phyloP scores from a whole-genome alignment of 768 basidiomycete genomes.

The Pholiota molesta region DNA sequence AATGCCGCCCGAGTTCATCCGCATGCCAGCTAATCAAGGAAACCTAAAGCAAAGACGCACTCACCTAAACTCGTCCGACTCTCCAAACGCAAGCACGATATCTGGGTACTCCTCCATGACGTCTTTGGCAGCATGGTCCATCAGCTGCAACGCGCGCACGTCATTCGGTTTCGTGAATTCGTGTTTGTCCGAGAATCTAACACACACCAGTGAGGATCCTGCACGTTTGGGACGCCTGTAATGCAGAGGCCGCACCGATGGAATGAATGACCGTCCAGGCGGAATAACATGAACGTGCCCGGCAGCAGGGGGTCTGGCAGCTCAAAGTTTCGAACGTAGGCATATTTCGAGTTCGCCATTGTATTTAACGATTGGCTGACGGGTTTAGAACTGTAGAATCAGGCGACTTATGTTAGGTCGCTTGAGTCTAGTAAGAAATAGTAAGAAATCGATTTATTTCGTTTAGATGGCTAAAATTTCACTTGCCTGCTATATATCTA shows the following conservation, averaged over 20 bases:
- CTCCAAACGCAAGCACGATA: constrained; percentile 87
- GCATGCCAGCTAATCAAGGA: background rate
- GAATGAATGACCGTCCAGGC: constrained; percentile 93
- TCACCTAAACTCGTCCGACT: constrained; percentile 97
- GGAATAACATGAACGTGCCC: constrained; percentile 80
- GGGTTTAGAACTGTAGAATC: background rate
- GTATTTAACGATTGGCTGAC: background rate
- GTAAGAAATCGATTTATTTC: too few species aligned
- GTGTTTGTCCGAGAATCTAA: constrained; percentile 85
- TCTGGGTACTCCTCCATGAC: constrained; percentile 86
- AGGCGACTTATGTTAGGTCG: background rate
- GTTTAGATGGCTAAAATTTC: too few species aligned
- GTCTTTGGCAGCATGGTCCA: constrained; percentile 86
- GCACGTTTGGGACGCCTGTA: background rate
- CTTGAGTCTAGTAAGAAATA: too few species aligned
- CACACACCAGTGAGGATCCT: background rate
- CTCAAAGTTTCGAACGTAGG: constrained; percentile 90
- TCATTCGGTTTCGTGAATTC: constrained; percentile 92
- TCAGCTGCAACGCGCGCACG: constrained; percentile 78
- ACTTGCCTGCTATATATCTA: too few species aligned
- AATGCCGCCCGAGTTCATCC: background rate
- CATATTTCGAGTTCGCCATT: constrained; percentile 94
- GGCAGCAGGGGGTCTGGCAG: constrained; percentile 86
- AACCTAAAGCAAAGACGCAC: background rate
- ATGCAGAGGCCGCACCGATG: constrained; percentile 63